Evolutionary conservation across 495 filamentous ascomycete species (phyloP).

Genomic region (Pseudomonodictys pantanalensis): DNA sequence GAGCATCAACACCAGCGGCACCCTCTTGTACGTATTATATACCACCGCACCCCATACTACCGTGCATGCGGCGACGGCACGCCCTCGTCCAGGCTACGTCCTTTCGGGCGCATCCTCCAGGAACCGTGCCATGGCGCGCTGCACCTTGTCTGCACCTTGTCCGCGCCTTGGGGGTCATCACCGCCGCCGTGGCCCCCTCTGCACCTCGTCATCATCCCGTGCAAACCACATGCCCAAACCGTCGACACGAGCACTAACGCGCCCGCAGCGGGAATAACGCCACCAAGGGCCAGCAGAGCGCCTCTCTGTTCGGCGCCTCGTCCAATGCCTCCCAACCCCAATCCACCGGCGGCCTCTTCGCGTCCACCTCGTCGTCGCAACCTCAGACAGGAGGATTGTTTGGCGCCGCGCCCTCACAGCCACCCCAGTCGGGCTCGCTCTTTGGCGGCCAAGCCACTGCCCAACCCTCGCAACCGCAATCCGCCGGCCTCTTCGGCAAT

Average conservation of each 20-base stretch:
- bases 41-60: neutral
- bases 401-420: slow-evolving; percentile 42
- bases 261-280: slow-evolving; percentile 31
- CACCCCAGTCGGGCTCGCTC: slow-evolving; percentile 42
- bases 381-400: slow-evolving; percentile 33
- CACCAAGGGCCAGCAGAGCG: slow-evolving; percentile 29
- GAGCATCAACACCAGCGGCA: slow-evolving; percentile 73
- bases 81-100: neutral
- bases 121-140: neutral
- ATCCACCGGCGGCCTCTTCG: slow-evolving; percentile 27
- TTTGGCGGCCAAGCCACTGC: slow-evolving; percentile 36
- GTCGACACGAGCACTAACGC: slow-evolving; percentile 1
- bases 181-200: no score
- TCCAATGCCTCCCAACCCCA: slow-evolving; percentile 24
- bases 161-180: no score
- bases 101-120: slow-evolving; percentile 15
- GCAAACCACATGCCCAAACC: neutral
- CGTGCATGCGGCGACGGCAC: neutral
- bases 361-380: slow-evolving; percentile 28
- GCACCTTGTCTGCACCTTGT: no score
- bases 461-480: slow-evolving; percentile 42
- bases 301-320: slow-evolving; percentile 24
- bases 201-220: no score
- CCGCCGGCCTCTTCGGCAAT: slow-evolving; percentile 44
- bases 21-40: slow-evolving; percentile 61